Percentiles rank a stretch among this genome's conserved stretches.
Conservation (phyloP, 257 asterid genomes). For the Fraxinus pennsylvanica region DNA sequence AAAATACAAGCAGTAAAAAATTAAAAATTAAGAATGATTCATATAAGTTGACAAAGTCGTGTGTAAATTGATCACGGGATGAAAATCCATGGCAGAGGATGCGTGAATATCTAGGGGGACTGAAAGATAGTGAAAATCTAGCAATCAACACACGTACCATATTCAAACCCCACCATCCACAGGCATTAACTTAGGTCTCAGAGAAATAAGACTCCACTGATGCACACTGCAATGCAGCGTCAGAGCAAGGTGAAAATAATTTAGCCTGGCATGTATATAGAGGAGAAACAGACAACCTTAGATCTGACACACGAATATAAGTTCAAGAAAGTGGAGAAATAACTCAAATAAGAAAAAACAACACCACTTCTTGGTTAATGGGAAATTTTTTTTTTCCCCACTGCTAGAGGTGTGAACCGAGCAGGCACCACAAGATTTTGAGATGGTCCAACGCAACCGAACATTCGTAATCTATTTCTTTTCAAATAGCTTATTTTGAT, state of each 20-base stretch:
- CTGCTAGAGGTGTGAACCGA: background rate
- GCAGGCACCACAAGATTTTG: background rate
- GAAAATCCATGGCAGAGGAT: background rate
- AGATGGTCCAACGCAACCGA: background rate
- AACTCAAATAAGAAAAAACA: background rate
- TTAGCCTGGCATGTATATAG: background rate
- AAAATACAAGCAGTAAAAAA: background rate
- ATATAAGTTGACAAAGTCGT: background rate
- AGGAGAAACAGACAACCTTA: background rate
- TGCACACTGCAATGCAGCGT: conserved; percentile 17
- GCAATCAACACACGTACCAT: conserved; percentile 25
- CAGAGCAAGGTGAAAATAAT: background rate
- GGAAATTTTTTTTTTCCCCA: conserved; percentile 12
- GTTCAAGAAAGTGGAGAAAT: background rate
- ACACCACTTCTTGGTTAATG: conserved; percentile 35
- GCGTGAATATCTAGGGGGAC: background rate
- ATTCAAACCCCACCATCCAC: conserved; percentile 31
- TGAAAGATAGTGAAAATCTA: conserved; percentile 27
- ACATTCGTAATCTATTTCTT: background rate
- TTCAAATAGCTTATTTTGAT: background rate
- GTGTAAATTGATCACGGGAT: conserved; percentile 7
- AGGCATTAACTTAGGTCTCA: conserved; percentile 30
- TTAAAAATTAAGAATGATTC: background rate
- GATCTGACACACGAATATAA: background rate
- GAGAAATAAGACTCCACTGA: conserved; percentile 26